phyloP scores from a whole-genome alignment of 306 rosid genomes.

The Geum urbanum region DNA sequence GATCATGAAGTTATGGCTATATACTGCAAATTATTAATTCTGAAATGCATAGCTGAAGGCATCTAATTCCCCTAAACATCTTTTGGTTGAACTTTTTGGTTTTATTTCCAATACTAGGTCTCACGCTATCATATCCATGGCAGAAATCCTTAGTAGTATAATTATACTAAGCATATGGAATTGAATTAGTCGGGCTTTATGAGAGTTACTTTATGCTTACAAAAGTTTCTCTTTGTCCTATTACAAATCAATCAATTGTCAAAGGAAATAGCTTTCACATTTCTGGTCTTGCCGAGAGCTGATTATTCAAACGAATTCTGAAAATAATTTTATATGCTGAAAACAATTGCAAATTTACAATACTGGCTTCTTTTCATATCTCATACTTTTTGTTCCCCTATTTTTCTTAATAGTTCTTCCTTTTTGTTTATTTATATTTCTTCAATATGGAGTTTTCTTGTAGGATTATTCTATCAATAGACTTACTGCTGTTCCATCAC shows the following conservation, averaged over 20 bases:
- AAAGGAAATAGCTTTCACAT: neutral
- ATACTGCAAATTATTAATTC: neutral
- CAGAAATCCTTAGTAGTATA: neutral
- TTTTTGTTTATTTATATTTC: too few relatives aligned
- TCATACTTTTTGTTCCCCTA: neutral
- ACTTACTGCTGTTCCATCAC: slow-evolving; percentile 77
- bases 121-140: neutral
- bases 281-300: neutral
- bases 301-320: neutral
- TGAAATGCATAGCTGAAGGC: neutral
- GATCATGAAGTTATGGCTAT: neutral
- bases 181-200: neutral
- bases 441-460: slow-evolving; percentile 28
- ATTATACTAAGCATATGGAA: neutral
- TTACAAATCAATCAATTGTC: neutral
- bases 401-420: neutral
- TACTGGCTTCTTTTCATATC: too few relatives aligned
- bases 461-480: slow-evolving; percentile 70
- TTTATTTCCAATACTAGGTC: neutral
- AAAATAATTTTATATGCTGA: neutral
- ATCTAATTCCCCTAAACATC: neutral
- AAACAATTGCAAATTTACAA: neutral
- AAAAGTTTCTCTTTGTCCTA: neutral
- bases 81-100: neutral
- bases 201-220: neutral